Conservation (phyloP, 2,329 filamentous ascomycete species). For the Plectosphaerella sp. region DNA sequence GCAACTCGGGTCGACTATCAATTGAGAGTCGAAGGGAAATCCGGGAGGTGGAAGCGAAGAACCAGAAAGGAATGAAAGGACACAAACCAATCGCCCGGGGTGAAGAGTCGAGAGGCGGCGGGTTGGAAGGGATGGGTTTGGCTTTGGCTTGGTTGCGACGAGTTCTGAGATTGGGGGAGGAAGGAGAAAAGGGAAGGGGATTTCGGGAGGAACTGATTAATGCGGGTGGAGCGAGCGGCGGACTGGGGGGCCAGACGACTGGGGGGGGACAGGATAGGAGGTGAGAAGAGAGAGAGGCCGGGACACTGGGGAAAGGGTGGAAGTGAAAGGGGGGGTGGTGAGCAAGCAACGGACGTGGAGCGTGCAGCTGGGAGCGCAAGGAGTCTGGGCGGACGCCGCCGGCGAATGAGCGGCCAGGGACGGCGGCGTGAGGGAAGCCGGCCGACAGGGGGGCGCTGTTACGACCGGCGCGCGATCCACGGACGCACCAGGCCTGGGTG, state of each 20-base stretch:
- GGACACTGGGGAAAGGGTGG: slow-evolving; percentile 5
- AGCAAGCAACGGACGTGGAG: background rate
- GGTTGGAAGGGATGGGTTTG: slow-evolving; percentile 9
- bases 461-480: background rate
- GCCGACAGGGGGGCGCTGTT: too few relatives aligned
- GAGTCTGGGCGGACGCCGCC: background rate
- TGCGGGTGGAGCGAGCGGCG: slow-evolving; percentile 10
- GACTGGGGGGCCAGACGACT: slow-evolving; percentile 5
- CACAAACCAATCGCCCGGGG: slow-evolving; percentile 1
- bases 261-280: slow-evolving; percentile 10
- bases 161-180: slow-evolving; percentile 10
- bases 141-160: slow-evolving; percentile 10
- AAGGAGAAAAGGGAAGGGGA: slow-evolving; percentile 13
- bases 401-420: background rate
- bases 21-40: slow-evolving; percentile 6
- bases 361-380: background rate
- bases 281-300: slow-evolving; percentile 8
- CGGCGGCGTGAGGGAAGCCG: background rate
- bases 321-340: slow-evolving; percentile 1
- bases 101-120: slow-evolving; percentile 8
- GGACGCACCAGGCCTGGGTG: background rate
- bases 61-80: slow-evolving; percentile 13
- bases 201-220: slow-evolving; percentile 13
- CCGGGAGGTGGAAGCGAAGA: slow-evolving; percentile 7
- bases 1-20: background rate